A percentile compares a stretch with the other conserved stretches of the same genome.
Evolutionary conservation across 2,329 filamentous ascomycete genomes (phyloP).

Genomic region (Claviceps lovelessii): DNA sequence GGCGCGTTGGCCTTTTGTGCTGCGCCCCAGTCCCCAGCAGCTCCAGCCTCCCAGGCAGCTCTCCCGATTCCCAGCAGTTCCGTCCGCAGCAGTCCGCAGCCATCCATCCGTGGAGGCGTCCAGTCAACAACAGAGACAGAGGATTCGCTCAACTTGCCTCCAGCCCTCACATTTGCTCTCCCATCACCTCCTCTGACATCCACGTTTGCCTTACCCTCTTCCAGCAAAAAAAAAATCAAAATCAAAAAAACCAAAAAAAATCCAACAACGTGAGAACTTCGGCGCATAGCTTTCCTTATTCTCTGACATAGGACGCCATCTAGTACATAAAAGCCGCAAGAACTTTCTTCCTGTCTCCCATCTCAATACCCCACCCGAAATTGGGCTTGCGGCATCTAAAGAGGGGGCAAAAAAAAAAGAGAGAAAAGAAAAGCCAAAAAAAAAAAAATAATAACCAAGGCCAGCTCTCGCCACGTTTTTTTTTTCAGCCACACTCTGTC

Average conservation of each 20-base stretch:
- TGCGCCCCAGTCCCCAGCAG: not conserved
- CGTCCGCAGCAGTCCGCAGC: not conserved
- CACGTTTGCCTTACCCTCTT: not conserved
- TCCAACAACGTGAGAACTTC: not conserved
- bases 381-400: slow-evolving; percentile 5
- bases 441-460: slow-evolving; percentile 12
- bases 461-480: slow-evolving; percentile 30
- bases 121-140: not conserved
- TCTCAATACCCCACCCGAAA: not conserved
- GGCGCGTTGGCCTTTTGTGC: not conserved
- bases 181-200: not conserved
- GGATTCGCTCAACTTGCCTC: not conserved
- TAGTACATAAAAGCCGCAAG: not conserved
- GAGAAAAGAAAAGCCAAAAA: too few relatives aligned
- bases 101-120: not conserved
- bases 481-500: slow-evolving; percentile 29
- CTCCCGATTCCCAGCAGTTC: not conserved
- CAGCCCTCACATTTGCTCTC: not conserved
- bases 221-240: too few relatives aligned
- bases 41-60: not conserved
- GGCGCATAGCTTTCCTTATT: not conserved
- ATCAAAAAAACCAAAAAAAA: not conserved
- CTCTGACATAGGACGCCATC: not conserved
- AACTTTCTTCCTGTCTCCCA: not conserved
- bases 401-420: slow-evolving; percentile 11